Base-by-base conservation (phyloP, 2,329 filamentous ascomycete genomes). In the Aspergillus sp. region DNA sequence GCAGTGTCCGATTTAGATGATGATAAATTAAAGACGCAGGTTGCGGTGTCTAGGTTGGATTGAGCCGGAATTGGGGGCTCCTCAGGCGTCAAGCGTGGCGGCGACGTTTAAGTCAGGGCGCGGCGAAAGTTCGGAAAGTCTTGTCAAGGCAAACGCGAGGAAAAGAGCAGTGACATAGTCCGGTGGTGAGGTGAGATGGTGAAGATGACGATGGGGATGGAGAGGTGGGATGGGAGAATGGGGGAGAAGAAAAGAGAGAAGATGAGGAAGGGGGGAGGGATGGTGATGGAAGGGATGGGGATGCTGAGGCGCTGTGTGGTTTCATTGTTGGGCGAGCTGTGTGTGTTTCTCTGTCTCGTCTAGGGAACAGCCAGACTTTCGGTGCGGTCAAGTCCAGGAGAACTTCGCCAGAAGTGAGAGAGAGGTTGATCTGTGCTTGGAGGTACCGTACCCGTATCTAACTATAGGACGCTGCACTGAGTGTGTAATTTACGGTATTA, bases 151-250 rank as follows among this genome's bases (percentile, higher is more conserved):
- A 61, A 63, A 58, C 48, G 61, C 57, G 63, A 59, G 63, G 61
- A 59, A 64, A 59, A 59, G 64, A 62, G 58, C 56, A 64, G 64
- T 69, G 67, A 69, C 68, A 70, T 74, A 72, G 65, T 68, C 66
- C 61, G 63, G 62, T 57, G 55, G 50, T 62, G 58, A 56, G 43
- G 61, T 46, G 60, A 50, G 47, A 56, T 52, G 48, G 56, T 45
- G 57, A 31, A 48, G 49, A 55, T 53, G 57, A 56, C 52, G 52
- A 50, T 57, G 60, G 61, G 56, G 41, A 50, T 60, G 58, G 31
- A 61, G 57, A 63, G 39, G 53, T 37, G 52, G 49, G 46, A 55
- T 51, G 58, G 61, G 54, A 53, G 51, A 57, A 37, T 37, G 35
- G 55, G 52, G 54, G 63, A 57, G 49, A 59, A 31, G 55, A 62